Percentiles rank a stretch among this genome's conserved stretches.
These are phyloP conservation scores for Neofusicoccum kwambonambiense DNA, from an alignment of 2,329 filamentous ascomycete species.

Conservation along the genomic window DNA sequence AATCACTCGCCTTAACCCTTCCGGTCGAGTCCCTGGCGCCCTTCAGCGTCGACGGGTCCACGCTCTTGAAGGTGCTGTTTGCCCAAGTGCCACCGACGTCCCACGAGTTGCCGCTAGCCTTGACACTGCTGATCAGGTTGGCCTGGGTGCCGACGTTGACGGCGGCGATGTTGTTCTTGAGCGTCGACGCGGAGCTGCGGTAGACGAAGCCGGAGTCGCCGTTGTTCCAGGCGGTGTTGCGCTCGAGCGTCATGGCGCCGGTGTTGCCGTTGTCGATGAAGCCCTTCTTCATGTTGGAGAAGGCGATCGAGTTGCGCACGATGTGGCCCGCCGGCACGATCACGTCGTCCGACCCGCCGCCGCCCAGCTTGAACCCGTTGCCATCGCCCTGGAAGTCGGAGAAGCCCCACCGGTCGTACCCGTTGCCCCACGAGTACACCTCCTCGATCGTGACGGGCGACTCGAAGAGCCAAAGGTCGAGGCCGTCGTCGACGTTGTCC, in stretches of 20 bases:
- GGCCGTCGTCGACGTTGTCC: conserved; percentile 53
- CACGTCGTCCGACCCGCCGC: conserved; percentile 30
- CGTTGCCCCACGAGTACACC: conserved; percentile 49
- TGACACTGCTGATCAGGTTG: conserved; percentile 22
- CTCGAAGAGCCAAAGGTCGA: conserved; percentile 47
- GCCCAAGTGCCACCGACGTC: conserved; percentile 39
- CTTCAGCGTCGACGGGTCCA: conserved; percentile 35
- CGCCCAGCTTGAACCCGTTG: conserved; percentile 51
- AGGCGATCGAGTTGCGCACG: conserved; percentile 47
- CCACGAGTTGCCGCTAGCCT: conserved; percentile 46
- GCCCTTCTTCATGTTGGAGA: conserved; percentile 45
- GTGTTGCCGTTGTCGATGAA: conserved; percentile 50
- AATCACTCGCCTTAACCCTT: conserved; percentile 43
- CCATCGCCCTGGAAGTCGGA: conserved; percentile 46
- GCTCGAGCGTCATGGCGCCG: conserved; percentile 40
- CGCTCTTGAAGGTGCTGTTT: conserved; percentile 42
- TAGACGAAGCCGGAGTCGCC: conserved; percentile 44
- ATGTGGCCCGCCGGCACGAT: conserved; percentile 43
- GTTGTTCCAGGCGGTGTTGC: conserved; percentile 51
- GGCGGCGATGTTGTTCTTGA: conserved; percentile 43
- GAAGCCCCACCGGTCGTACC: conserved; percentile 48
- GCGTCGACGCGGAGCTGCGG: conserved; percentile 32
- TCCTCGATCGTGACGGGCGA: conserved; percentile 46
- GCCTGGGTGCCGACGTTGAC: conserved; percentile 31
- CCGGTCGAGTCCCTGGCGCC: conserved; percentile 40